These are phyloP conservation scores for Cryptosporidium canis DNA, from an alignment of 169 alveolate species.

Conservation along the genomic window DNA sequence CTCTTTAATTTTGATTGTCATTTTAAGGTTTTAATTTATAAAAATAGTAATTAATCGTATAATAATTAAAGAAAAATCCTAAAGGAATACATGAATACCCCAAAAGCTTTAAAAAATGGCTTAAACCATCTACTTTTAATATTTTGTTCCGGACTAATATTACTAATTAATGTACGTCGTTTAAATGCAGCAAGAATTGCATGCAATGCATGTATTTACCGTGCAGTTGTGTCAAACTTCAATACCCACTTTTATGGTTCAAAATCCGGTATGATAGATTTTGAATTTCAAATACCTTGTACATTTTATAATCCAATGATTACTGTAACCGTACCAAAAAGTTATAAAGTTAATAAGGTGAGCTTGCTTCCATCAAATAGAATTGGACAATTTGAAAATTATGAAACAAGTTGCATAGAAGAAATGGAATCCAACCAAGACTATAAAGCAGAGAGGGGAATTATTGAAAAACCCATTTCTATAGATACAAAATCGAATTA, in stretches of 20 bases:
- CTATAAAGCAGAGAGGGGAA: not conserved
- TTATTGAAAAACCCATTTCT: not conserved
- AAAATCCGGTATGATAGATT: conserved; percentile 18
- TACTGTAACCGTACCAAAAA: conserved; percentile 46
- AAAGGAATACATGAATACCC: not conserved
- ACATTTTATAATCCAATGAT: conserved; percentile 59
- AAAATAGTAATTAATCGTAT: not conserved
- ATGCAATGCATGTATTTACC: conserved; percentile 70
- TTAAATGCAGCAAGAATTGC: conserved; percentile 20
- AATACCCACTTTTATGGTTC: conserved; percentile 57
- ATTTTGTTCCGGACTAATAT: not conserved
- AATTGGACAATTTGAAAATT: conserved; percentile 28
- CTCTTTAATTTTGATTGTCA: not conserved
- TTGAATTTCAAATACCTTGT: conserved; percentile 66
- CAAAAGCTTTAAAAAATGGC: not conserved
- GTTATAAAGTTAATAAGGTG: conserved; percentile 13
- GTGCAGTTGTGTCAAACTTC: conserved; percentile 34
- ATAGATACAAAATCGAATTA: not conserved
- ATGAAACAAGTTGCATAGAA: not conserved
- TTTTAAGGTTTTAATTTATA: not conserved
- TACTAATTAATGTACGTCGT: not conserved
- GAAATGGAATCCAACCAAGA: not conserved
- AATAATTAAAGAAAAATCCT: not conserved
- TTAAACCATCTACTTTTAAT: not conserved
- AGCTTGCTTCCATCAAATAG: conserved; percentile 26